Evolutionary conservation across 768 basidiomycete species (phyloP).

Genomic region (Rhodotorula diobovata): DNA sequence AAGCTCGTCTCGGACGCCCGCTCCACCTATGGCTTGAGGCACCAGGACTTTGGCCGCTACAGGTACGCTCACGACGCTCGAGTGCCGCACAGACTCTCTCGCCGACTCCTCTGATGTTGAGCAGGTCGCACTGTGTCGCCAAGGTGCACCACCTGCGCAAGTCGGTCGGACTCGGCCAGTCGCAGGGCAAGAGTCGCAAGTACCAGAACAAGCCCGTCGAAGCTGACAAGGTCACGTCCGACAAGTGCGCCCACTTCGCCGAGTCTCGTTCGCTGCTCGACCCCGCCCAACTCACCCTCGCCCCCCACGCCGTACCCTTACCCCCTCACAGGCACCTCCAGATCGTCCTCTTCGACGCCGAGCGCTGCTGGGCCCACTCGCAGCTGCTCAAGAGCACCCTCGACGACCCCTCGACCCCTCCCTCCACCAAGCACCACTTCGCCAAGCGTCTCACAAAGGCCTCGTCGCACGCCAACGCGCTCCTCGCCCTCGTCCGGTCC

Average conservation of each 20-base stretch:
- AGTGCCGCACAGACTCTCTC: background rate
- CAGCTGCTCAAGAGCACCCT: constrained; percentile 65
- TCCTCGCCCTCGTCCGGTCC: constrained; percentile 68
- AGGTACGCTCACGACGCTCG: constrained; percentile 59
- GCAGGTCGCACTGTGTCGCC: constrained; percentile 87
- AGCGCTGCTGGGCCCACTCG: constrained; percentile 85
- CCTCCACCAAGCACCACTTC: constrained; percentile 65
- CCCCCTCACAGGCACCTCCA: constrained; percentile 53
- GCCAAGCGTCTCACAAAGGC: constrained; percentile 70
- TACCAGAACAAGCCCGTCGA: constrained; percentile 77
- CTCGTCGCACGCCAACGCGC: constrained; percentile 70
- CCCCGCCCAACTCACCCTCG: constrained; percentile 21
- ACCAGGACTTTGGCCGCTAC: constrained; percentile 81
- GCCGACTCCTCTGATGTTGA: background rate
- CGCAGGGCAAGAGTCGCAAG: constrained; percentile 63
- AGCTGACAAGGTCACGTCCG: constrained; percentile 68
- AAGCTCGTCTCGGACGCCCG: constrained; percentile 64
- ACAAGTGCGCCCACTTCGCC: constrained; percentile 63
- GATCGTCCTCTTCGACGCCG: constrained; percentile 79
- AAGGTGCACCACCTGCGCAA: constrained; percentile 83
- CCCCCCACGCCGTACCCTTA: background rate
- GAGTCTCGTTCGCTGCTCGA: background rate
- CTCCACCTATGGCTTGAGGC: constrained; percentile 81
- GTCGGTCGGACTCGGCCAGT: constrained; percentile 75
- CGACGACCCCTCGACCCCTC: constrained; percentile 55